These are phyloP conservation scores for Hericium rajendrae DNA, from an alignment of 768 basidiomycete genomes.

Conservation along the genomic window DNA sequence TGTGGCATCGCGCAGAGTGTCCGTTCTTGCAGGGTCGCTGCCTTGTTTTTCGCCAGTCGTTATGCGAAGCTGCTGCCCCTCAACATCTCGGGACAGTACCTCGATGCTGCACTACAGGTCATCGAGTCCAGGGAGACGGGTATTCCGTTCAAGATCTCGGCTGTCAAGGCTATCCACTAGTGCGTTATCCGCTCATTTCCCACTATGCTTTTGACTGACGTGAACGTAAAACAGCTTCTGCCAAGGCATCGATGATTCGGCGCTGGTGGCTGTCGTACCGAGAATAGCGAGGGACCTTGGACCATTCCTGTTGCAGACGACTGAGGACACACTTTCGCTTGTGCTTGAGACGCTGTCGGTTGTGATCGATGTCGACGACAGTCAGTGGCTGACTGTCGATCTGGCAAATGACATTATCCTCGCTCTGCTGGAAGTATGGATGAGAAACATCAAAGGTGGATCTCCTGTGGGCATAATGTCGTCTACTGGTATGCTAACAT, in stretches of 20 bases:
- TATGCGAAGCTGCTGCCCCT: conserved; percentile 67
- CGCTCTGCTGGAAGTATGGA: conserved; percentile 74
- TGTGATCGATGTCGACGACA: conserved; percentile 63
- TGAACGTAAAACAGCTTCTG: conserved; percentile 45
- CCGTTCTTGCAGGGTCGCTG: conserved; percentile 94
- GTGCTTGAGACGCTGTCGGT: conserved; percentile 81
- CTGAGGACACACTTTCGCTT: conserved; percentile 83
- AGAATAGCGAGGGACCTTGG: conserved; percentile 75
- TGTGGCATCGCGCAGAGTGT: conserved; percentile 38
- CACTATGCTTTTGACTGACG: neutral
- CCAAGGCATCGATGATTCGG: conserved; percentile 49
- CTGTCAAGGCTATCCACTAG: conserved; percentile 92
- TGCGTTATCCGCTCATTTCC: conserved; percentile 27
- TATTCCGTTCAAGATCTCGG: conserved; percentile 89
- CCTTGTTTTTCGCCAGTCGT: conserved; percentile 87
- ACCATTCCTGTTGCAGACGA: conserved; percentile 70
- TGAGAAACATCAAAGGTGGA: conserved; percentile 75
- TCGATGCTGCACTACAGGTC: conserved; percentile 79
- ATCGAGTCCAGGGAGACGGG: conserved; percentile 64
- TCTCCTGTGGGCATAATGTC: neutral
- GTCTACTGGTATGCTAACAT: neutral
- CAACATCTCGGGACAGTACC: conserved; percentile 72
- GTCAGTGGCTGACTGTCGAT: conserved; percentile 61
- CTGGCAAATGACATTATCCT: conserved; percentile 57
- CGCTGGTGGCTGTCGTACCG: conserved; percentile 53